Evolutionary conservation across 192 early-diverging fungal genomes (phyloP).

Genomic region (Diversispora eburnea): DNA sequence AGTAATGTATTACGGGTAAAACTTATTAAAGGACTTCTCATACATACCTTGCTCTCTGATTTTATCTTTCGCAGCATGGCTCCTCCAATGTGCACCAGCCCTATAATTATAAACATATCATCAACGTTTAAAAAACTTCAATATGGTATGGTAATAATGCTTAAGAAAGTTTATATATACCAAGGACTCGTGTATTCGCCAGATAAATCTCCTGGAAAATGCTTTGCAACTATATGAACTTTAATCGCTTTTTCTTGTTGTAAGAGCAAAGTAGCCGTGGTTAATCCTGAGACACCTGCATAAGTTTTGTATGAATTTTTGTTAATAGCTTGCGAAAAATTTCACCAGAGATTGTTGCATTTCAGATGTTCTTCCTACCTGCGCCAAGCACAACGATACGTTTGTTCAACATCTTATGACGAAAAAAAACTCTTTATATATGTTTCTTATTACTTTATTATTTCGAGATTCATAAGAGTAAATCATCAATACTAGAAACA

Average conservation of each 20-base stretch:
- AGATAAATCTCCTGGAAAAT: conserved; percentile 48
- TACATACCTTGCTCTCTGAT: conserved; percentile 42
- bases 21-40: not conserved
- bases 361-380: not conserved
- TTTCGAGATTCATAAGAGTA: conserved; percentile 12
- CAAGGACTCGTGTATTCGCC: conserved; percentile 51
- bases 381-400: conserved; percentile 56
- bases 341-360: not conserved
- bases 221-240: conserved; percentile 60
- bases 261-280: conserved; percentile 61
- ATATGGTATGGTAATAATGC: not conserved
- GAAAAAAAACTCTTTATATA: conserved; percentile 8
- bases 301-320: not conserved
- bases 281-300: conserved; percentile 70
- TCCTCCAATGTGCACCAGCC: conserved; percentile 50
- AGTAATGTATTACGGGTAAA: not conserved
- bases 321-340: not conserved
- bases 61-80: conserved; percentile 44
- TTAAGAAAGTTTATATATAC: conserved; percentile 29
- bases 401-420: conserved; percentile 5
- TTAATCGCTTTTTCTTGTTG: conserved; percentile 43
- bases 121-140: conserved; percentile 11
- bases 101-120: conserved; percentile 18
- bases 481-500: conserved; percentile 3
- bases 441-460: conserved; percentile 8